Base-by-base conservation (phyloP, 1,284 basidiomycete genomes). In the Ceratobasidium sp. region DNA sequence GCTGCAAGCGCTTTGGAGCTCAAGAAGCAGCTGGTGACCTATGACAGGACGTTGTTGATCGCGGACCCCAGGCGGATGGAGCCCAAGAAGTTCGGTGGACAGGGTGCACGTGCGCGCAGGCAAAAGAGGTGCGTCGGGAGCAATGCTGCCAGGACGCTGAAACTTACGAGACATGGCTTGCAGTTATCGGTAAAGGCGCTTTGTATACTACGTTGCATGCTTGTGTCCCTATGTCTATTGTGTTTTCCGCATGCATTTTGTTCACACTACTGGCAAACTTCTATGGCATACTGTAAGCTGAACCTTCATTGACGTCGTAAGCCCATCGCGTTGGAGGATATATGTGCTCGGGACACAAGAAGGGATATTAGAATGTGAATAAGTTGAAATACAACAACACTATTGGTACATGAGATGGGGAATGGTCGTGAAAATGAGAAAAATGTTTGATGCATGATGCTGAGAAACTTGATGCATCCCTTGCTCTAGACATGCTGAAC, bases 41-140 rank as follows among this genome's bases (percentile, higher is more conserved):
- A 98, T 81, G 95, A 98, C 86, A 86, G 97, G 78, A 90, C 93
- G 69, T 85, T 98, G 73, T 84, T 99, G 78, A 97, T 99, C 77
- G 95, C 97, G 75, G 97, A 99, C 84, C 97, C 97, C 77, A 91
- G 96, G 82, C 91, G 96, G 84, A 93, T 93, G 91, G 96, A 99
- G 83, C 96, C 96, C 78, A 98, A 98, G 91, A 99, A 98, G 84
- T 96, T 98, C 80, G 94, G 94, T 87, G 94, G 94, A 85, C 85
- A 84, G 79, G 94, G 94, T 90, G 94, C 94, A 75, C 93, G 94
- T 87, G 92, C 93, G 73, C 92, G 93, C 84, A 90, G 94, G 83
- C 93, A 96, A 85, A 96, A 96, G 86, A 91, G 89, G 91, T 92
- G 71, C 73, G 87, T 79, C 17, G 10, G 10, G 8, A 27, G 35